A percentile compares a stretch with the other conserved stretches of the same genome.
Conservation (phyloP, 148 eudicot genomes). For the Vaccinium darrowii region DNA sequence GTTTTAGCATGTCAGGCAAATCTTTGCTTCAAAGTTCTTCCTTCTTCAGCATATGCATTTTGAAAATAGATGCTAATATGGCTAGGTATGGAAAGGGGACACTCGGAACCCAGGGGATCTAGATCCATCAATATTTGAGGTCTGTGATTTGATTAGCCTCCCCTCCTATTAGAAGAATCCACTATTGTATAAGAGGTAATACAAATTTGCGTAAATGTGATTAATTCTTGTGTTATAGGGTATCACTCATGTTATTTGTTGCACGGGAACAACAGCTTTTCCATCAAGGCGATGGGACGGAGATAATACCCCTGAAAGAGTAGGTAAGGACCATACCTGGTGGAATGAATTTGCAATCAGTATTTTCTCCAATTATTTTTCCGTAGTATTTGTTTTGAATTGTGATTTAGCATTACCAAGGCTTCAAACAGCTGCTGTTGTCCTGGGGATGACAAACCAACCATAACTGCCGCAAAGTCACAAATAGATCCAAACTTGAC, state of each 20-base stretch:
- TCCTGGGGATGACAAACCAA: not conserved
- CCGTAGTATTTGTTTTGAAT: not conserved
- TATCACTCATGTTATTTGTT: conserved; percentile 92
- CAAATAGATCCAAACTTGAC: not conserved
- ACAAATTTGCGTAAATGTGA: not conserved
- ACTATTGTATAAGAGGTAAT: not conserved
- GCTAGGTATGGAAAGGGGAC: conserved; percentile 77
- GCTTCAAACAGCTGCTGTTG: not conserved
- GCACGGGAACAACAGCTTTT: conserved; percentile 97
- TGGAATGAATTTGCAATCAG: not conserved
- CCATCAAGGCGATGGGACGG: conserved; percentile 97
- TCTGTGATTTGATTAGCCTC: conserved; percentile 28
- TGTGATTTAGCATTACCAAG: not conserved
- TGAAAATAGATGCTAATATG: conserved; percentile 33
- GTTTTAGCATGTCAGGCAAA: not conserved
- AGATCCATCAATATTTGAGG: conserved; percentile 83
- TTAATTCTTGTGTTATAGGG: conserved; percentile 46
- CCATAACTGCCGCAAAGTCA: not conserved
- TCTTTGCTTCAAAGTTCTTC: conserved; percentile 10
- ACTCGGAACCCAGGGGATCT: conserved; percentile 71
- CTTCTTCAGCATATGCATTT: conserved; percentile 14
- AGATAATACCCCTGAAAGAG: conserved; percentile 94
- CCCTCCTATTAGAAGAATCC: not conserved
- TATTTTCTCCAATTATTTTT: not conserved
- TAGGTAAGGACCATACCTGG: conserved; percentile 52